These are phyloP conservation scores for Alternaria infectoria DNA, from an alignment of 2,329 filamentous ascomycete species.

Conservation along the genomic window DNA sequence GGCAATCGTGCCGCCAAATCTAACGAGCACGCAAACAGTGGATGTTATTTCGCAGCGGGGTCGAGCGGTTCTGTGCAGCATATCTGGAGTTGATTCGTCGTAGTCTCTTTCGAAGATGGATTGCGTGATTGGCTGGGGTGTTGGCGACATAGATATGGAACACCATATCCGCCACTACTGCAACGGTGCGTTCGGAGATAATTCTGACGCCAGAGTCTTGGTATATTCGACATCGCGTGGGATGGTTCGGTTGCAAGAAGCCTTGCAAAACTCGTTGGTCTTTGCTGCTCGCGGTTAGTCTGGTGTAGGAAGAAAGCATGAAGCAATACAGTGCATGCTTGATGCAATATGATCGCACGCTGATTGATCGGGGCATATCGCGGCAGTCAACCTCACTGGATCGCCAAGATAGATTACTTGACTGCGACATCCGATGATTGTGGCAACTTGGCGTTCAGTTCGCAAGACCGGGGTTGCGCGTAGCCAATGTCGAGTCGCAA, in stretches of 20 bases:
- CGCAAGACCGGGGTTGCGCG: conserved; percentile 18
- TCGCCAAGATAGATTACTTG: conserved; percentile 8
- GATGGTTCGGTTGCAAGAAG: conserved; percentile 2
- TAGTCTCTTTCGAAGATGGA: conserved; percentile 20
- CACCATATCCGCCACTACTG: conserved; percentile 7
- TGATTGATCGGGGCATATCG: conserved; percentile 29
- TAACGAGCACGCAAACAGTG: neutral
- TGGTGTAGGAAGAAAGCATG: conserved; percentile 27
- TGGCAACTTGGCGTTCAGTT: conserved; percentile 41
- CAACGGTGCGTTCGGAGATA: conserved; percentile 13
- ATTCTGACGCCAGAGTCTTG: conserved; percentile 3
- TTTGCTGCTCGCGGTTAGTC: neutral
- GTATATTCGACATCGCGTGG: conserved; percentile 10
- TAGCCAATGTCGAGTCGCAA: neutral
- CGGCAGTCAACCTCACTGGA: conserved; percentile 11
- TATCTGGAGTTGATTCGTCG: conserved; percentile 30
- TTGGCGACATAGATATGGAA: conserved; percentile 35
- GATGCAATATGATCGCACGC: conserved; percentile 29
- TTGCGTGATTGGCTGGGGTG: conserved; percentile 44
- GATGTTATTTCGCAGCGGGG: neutral
- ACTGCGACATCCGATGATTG: neutral
- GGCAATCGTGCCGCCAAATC: neutral
- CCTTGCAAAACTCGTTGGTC: neutral
- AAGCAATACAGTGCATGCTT: conserved; percentile 39
- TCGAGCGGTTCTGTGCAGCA: neutral